Conservation (phyloP, 1,139 yeast genomes). For the Lodderomyces jiufengensis region DNA sequence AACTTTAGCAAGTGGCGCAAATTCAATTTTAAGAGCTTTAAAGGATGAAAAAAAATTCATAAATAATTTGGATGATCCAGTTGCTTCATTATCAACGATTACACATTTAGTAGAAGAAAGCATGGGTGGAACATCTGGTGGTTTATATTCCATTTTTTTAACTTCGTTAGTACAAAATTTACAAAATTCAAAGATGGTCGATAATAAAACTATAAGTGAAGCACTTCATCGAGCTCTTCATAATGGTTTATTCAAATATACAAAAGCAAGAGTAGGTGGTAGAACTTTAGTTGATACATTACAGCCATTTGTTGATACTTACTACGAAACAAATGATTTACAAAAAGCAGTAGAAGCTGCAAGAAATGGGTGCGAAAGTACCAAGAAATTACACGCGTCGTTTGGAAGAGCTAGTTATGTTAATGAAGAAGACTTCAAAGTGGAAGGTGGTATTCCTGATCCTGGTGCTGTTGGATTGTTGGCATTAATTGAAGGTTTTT, state of each 20-base stretch:
- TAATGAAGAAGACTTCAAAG: conserved; percentile 50
- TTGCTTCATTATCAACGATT: conserved; percentile 43
- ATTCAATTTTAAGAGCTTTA: conserved; percentile 59
- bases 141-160: conserved; percentile 79
- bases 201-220: conserved; percentile 28
- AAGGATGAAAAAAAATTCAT: conserved; percentile 33
- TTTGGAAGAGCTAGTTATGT: conserved; percentile 95
- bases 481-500: conserved; percentile 59
- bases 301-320: conserved; percentile 75
- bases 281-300: conserved; percentile 85
- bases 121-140: conserved; percentile 98
- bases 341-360: conserved; percentile 66
- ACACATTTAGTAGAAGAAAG: conserved; percentile 80
- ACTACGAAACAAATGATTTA: conserved; percentile 48
- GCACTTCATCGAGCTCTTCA: conserved; percentile 36
- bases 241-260: conserved; percentile 59
- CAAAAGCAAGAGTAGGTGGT: conserved; percentile 87
- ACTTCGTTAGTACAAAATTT: conserved; percentile 38
- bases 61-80: conserved; percentile 32
- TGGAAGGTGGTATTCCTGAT: conserved; percentile 72
- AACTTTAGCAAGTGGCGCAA: conserved; percentile 79
- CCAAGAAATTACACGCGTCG: conserved; percentile 73
- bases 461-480: conserved; percentile 90
- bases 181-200: conserved; percentile 28
- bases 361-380: conserved; percentile 67